These are phyloP conservation scores for Oryza rufipogon DNA, from an alignment of 176 grass and related monocot genomes.

Conservation along the genomic window DNA sequence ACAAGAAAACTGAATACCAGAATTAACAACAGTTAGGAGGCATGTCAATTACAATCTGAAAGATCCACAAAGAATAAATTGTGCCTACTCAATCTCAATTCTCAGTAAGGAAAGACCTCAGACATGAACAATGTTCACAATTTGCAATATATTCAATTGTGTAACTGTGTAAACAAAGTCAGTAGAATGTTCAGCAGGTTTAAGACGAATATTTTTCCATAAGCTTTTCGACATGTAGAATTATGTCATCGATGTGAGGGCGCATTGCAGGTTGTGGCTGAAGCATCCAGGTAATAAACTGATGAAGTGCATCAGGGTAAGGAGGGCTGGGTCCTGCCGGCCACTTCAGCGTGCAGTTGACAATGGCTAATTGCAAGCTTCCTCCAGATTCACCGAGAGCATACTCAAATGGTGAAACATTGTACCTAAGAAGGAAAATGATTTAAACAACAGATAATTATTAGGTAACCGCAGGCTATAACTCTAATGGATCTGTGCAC, in stretches of 20 bases:
- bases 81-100: slow-evolving; percentile 24
- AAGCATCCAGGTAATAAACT: slow-evolving; percentile 89
- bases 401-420: slow-evolving; percentile 89
- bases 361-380: slow-evolving; percentile 87
- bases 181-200: slow-evolving; percentile 14
- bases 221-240: slow-evolving; percentile 91
- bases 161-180: slow-evolving; percentile 28
- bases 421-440: slow-evolving; percentile 54
- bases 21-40: neutral
- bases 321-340: slow-evolving; percentile 60
- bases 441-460: slow-evolving; percentile 27
- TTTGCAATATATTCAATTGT: slow-evolving; percentile 15
- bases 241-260: slow-evolving; percentile 77
- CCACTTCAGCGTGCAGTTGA: slow-evolving; percentile 93
- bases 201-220: slow-evolving; percentile 66
- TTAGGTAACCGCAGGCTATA: neutral
- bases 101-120: slow-evolving; percentile 2
- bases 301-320: slow-evolving; percentile 74
- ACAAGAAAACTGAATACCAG: slow-evolving; percentile 36
- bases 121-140: neutral
- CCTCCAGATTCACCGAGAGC: slow-evolving; percentile 82
- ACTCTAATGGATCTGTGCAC: neutral
- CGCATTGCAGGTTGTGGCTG: slow-evolving; percentile 73
- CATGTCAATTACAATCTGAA: slow-evolving; percentile 15
- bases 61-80: slow-evolving; percentile 42